Base-by-base conservation (phyloP, 2,329 filamentous ascomycete genomes). In the Alternaria angustiovoidea region DNA sequence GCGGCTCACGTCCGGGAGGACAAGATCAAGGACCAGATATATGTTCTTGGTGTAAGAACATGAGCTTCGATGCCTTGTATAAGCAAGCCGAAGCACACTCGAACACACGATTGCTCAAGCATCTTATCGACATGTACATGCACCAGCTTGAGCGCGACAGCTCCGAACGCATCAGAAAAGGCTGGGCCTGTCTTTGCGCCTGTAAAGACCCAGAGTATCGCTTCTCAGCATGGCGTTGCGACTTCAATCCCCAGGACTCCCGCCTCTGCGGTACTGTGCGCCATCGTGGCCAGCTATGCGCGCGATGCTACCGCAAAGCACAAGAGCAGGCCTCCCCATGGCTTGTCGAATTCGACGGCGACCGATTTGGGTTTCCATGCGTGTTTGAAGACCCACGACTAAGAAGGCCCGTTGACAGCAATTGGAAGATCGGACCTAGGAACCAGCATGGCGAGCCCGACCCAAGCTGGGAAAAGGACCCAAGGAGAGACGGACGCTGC, bases 31-130 rank as follows among this genome's bases (percentile, higher is more conserved):
- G 69, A 3, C 62, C 63, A 24, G 54, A 68, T 6, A 60, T 72
- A 12, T 72, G 69, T 48, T 57, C 56, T 28, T 71, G 68, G 68
- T 72, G 69, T 49, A 71, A 63, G 36, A 72, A 72, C 24, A 63
- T 70, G 62, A 71, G 67, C 56, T 67, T 70, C 38, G 61, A 66
- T 46, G 62, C 62, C n/a, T 57, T 72, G 6, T 65, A 69, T 28
- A 57, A 58, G 36, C 61, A 57, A 32, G 57, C 67, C 44, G 63
- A 66, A 26, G 39, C 41, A 38, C 59, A 62, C 16, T 47, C 63
- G 7, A 62, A 71, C 20, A 51, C n/a, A 20, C 57, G 51, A 9
- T 38, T 51, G 9, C 48, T 71, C 18, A 66, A 59, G 11, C 56
- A 54, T 26, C 57, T 66, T 20, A 60, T 71, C n/a, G 57, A 71